Evolutionary conservation across 257 asterid species (phyloP), one percentile per base, ranked within the genome.

Genomic region (Jaltomata sinuosa): DNA sequence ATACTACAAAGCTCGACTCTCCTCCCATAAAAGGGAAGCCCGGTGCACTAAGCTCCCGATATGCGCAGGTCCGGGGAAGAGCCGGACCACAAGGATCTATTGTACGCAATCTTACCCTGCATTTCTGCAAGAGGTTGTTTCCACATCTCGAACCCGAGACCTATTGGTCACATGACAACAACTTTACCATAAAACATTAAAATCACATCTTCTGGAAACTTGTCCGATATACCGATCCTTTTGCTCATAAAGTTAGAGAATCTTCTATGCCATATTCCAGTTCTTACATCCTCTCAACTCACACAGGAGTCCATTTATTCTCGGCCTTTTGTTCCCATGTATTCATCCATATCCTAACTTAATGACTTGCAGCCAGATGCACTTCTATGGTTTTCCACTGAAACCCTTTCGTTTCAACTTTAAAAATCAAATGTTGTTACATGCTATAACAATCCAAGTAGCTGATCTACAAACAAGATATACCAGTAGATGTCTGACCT

Each of bases 401-500:
- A 74, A 74, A 40, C 53, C 19, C 36, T 42, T 42, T 14, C 57
- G 8, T 47, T 74, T 47, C 12, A 74, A 74, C 81, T 25, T 45
- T 0, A 47, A 16, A 74, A 76, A 76, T 61, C 27, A 47, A 76
- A 25, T 47, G 61, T 2, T 2, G 10, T 49, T 45, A 25, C 61
- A 57, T 36, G 55, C 53, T 80, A 40, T 32, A 80, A 80, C 45
- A 80, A 57, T 80, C 50, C 54, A 38, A 76, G 81, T 47, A 47
- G 49, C 77, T 27, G 61, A 80, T 54, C 71, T 25, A 36, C 80
- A 80, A 61, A 36, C 50, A 53, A 80, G 72, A 80, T 36, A 61
- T n/a, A 69, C 29, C 32, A 71, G 18, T 74, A 29, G 62, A 59
- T 64, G 8, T 82, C 84, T 86, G 16, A 87, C 89, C 87, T 87